Evolutionary conservation across 139 green algal genomes (phyloP).

Genomic region (Coelastrella sp.): DNA sequence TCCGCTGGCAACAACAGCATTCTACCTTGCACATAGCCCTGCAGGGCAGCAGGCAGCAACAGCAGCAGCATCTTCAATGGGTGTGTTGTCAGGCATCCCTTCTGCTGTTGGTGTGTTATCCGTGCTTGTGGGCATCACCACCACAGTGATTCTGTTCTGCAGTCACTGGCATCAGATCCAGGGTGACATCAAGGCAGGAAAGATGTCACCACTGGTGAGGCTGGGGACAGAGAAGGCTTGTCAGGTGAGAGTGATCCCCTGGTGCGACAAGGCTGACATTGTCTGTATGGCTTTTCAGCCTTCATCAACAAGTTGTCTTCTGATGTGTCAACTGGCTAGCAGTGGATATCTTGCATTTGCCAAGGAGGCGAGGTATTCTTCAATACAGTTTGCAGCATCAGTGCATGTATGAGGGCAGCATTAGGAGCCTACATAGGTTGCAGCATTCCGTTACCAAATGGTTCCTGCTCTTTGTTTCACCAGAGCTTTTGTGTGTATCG

Average conservation of each 20-base stretch:
- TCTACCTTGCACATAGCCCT: conserved; percentile 81
- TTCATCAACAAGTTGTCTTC: too few species aligned
- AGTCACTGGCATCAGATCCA: conserved; percentile 96
- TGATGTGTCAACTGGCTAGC: too few species aligned
- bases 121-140: conserved; percentile 87
- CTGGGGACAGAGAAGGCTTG: conserved; percentile 72
- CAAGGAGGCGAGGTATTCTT: too few species aligned
- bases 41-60: neutral
- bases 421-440: too few species aligned
- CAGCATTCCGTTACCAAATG: too few species aligned
- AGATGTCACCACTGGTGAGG: conserved; percentile 89
- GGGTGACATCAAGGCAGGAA: conserved; percentile 81
- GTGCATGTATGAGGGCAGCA: too few species aligned
- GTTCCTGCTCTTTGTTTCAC: too few species aligned
- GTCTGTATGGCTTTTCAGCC: too few species aligned
- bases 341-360: too few species aligned
- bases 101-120: conserved; percentile 56
- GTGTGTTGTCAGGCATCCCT: conserved; percentile 33
- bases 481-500: too few species aligned
- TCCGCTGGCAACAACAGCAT: conserved; percentile 90
- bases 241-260: conserved; percentile 45
- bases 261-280: neutral
- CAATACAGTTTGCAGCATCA: too few species aligned
- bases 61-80: neutral
- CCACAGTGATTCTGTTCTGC: conserved; percentile 93